Evolutionary conservation across 305 asterid species (phyloP).

Genomic region (Fraxinus sp.): DNA sequence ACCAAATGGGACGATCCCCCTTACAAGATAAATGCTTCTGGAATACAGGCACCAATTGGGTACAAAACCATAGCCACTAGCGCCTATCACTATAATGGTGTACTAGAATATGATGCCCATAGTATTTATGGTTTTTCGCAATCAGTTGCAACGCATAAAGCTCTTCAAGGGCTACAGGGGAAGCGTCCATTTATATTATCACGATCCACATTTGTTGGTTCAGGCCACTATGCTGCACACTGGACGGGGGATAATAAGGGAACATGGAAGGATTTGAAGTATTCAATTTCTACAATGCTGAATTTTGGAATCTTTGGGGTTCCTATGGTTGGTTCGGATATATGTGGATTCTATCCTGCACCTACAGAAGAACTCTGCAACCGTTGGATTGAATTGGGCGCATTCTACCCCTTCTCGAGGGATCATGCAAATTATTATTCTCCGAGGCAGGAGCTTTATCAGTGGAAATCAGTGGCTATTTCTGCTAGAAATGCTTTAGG

Average conservation of each 20-base stretch:
- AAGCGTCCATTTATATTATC: background rate
- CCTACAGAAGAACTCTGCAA: background rate
- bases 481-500: background rate
- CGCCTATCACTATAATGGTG: background rate
- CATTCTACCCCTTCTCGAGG: background rate
- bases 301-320: background rate
- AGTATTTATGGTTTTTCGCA: background rate
- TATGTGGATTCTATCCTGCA: background rate
- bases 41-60: background rate
- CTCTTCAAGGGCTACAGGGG: background rate
- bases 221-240: background rate
- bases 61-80: background rate
- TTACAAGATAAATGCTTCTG: background rate
- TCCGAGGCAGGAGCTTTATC: background rate
- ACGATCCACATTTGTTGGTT: background rate
- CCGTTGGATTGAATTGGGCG: background rate
- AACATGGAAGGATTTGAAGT: background rate
- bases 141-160: background rate
- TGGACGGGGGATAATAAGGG: background rate
- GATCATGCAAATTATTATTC: background rate
- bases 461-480: background rate
- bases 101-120: background rate
- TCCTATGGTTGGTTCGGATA: background rate
- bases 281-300: background rate
- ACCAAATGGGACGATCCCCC: background rate